phyloP scores from a whole-genome alignment of 1,284 basidiomycete genomes.

The Hemileia vastatrix region DNA sequence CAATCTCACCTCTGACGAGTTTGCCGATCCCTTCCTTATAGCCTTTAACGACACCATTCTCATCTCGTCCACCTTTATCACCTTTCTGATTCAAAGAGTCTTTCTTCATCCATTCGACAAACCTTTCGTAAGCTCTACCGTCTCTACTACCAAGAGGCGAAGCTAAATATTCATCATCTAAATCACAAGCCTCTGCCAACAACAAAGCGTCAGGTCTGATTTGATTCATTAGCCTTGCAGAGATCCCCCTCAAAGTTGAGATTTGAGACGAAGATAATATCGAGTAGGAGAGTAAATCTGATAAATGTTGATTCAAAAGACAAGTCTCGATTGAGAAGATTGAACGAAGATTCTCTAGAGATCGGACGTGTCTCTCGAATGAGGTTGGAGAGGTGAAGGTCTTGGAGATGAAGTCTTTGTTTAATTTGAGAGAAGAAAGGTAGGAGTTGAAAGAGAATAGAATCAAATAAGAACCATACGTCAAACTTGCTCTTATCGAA shows the following conservation, averaged over 20 bases:
- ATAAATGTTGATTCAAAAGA: conserved; percentile 16
- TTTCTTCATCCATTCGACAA: conserved; percentile 37
- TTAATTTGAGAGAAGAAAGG: too few species aligned
- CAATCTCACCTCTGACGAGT: conserved; percentile 31
- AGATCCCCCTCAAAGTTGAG: not conserved
- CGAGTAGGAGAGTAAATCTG: not conserved
- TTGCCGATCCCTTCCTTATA: conserved; percentile 30
- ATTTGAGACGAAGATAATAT: not conserved
- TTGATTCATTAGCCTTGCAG: not conserved
- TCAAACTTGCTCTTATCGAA: too few species aligned
- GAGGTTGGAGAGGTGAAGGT: too few species aligned
- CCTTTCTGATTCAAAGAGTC: conserved; percentile 34
- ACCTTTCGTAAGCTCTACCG: conserved; percentile 32
- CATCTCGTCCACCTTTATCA: conserved; percentile 28
- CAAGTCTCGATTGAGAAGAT: too few species aligned
- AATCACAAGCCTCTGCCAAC: conserved; percentile 33
- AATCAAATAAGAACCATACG: too few species aligned
- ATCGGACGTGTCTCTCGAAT: too few species aligned
- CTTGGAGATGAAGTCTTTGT: too few species aligned
- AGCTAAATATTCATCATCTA: conserved; percentile 37
- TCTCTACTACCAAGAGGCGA: conserved; percentile 32
- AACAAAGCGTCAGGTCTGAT: conserved; percentile 27
- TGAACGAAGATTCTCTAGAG: too few species aligned
- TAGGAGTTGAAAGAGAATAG: too few species aligned
- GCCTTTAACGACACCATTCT: conserved; percentile 32